These are phyloP conservation scores for Monilinia polystroma DNA, from an alignment of 2,329 filamentous ascomycete genomes.

Conservation along the genomic window DNA sequence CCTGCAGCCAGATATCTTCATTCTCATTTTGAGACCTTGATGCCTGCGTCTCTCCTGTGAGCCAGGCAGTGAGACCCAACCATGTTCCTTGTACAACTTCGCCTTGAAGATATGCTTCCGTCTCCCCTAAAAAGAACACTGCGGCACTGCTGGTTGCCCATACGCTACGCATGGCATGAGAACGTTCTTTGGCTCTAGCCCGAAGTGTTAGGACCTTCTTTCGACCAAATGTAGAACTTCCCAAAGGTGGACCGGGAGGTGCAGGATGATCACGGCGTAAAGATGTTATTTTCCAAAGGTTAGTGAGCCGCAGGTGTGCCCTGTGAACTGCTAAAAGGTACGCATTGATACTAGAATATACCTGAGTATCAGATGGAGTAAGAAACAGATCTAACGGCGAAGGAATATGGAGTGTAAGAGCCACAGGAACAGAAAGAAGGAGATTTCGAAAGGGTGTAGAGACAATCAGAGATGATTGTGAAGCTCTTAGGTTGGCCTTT, in stretches of 20 bases:
- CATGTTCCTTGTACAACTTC: slow-evolving; percentile 83
- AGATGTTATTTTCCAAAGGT: slow-evolving; percentile 81
- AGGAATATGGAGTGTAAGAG: slow-evolving; percentile 68
- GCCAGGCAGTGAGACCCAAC: slow-evolving; percentile 75
- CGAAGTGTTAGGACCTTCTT: slow-evolving; percentile 61
- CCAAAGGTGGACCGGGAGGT: slow-evolving; percentile 63
- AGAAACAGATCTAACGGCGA: slow-evolving; percentile 88
- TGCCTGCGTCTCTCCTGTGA: slow-evolving; percentile 45
- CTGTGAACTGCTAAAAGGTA: slow-evolving; percentile 84
- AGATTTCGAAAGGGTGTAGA: slow-evolving; percentile 71
- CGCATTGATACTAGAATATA: slow-evolving; percentile 81
- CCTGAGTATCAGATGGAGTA: slow-evolving; percentile 68
- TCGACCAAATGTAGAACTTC: slow-evolving; percentile 59
- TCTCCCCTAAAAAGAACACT: slow-evolving; percentile 85
- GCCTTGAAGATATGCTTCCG: slow-evolving; percentile 83
- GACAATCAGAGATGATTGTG: slow-evolving; percentile 29
- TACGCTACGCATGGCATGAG: slow-evolving; percentile 69
- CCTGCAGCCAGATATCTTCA: slow-evolving; percentile 47
- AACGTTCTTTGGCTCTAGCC: slow-evolving; percentile 61
- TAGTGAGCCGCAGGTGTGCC: slow-evolving; percentile 78
- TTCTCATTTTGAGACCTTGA: slow-evolving; percentile 30
- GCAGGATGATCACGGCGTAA: slow-evolving; percentile 75
- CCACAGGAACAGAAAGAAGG: slow-evolving; percentile 73
- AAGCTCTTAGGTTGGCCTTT: slow-evolving; percentile 35
- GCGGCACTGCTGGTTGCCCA: slow-evolving; percentile 90